Percentiles rank a stretch among this genome's conserved stretches.
These are phyloP conservation scores for Oryza glumipatula DNA, from an alignment of 176 grass and related monocot species.

Conservation along the genomic window DNA sequence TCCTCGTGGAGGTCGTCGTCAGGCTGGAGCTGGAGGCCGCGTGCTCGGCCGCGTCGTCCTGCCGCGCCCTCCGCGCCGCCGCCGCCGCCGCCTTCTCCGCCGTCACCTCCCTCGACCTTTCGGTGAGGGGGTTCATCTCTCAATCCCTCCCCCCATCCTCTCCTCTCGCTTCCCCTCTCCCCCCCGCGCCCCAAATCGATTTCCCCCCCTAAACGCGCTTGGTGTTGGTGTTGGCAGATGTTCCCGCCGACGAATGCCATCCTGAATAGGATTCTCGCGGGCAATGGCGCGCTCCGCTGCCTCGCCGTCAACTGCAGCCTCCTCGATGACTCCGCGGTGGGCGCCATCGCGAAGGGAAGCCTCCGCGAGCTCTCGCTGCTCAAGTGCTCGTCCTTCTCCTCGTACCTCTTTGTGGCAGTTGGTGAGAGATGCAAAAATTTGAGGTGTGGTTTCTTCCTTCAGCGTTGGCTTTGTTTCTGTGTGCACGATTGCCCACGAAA, in stretches of 20 bases:
- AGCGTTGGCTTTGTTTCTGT: background rate
- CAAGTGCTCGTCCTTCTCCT: constrained; percentile 69
- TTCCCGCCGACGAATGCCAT: constrained; percentile 63
- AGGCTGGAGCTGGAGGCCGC: constrained; percentile 76
- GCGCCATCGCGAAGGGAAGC: constrained; percentile 62
- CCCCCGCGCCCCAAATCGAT: background rate
- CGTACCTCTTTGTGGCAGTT: constrained; percentile 58
- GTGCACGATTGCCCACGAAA: background rate
- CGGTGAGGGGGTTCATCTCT: constrained; percentile 27
- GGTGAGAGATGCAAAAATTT: constrained; percentile 63
- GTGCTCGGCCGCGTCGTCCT: constrained; percentile 79
- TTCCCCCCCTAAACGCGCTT: constrained; percentile 37
- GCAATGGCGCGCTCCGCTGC: constrained; percentile 54
- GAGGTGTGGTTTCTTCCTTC: constrained; percentile 50
- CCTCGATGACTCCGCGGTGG: constrained; percentile 63
- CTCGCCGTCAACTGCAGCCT: constrained; percentile 73
- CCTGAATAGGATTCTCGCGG: constrained; percentile 57
- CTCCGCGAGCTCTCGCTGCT: constrained; percentile 74
- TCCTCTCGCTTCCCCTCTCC: background rate
- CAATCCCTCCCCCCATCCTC: background rate
- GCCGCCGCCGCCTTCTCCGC: constrained; percentile 26
- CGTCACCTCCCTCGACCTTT: constrained; percentile 38
- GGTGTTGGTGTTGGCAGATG: constrained; percentile 36
- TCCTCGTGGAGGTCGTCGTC: constrained; percentile 71
- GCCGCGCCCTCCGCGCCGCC: constrained; percentile 61